Percentiles rank a stretch among this genome's conserved stretches.
Conservation (phyloP, 1,284 basidiomycete genomes). For the Athelia psychrophila region DNA sequence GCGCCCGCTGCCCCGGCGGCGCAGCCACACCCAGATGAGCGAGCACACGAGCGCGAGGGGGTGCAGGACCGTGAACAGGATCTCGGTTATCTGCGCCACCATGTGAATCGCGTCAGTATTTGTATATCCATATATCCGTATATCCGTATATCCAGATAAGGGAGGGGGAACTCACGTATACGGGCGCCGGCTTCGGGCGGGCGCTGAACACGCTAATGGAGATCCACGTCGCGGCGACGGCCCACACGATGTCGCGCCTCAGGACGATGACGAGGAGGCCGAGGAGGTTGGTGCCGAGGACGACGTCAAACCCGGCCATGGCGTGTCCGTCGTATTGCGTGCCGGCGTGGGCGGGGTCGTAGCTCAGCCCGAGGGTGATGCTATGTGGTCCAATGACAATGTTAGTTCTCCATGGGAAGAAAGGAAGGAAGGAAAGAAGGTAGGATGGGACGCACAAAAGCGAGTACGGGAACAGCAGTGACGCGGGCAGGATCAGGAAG, state of each 20-base stretch:
- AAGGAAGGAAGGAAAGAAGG: background rate
- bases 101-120: no score
- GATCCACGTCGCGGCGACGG: slow-evolving; percentile 68
- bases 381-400: no score
- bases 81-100: slow-evolving; percentile 52
- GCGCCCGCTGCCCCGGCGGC: slow-evolving; percentile 24
- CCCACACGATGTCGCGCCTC: slow-evolving; percentile 68
- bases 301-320: slow-evolving; percentile 62
- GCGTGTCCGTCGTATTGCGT: slow-evolving; percentile 48
- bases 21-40: slow-evolving; percentile 29
- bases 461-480: slow-evolving; percentile 40
- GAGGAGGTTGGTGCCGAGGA: slow-evolving; percentile 56
- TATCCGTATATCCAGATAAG: background rate
- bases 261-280: slow-evolving; percentile 52
- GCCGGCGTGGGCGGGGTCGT: slow-evolving; percentile 36
- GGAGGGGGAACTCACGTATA: slow-evolving; percentile 46
- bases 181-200: slow-evolving; percentile 55
- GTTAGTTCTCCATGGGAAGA: no score
- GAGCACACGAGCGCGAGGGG: slow-evolving; percentile 49
- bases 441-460: slow-evolving; percentile 41
- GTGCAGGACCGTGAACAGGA: slow-evolving; percentile 58
- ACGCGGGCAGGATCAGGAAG: slow-evolving; percentile 58
- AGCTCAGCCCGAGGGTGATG: slow-evolving; percentile 52
- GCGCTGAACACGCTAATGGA: slow-evolving; percentile 60
- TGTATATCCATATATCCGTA: no score